phyloP scores from a whole-genome alignment of 2,329 filamentous ascomycete species.

The Hansfordia pulvinata region DNA sequence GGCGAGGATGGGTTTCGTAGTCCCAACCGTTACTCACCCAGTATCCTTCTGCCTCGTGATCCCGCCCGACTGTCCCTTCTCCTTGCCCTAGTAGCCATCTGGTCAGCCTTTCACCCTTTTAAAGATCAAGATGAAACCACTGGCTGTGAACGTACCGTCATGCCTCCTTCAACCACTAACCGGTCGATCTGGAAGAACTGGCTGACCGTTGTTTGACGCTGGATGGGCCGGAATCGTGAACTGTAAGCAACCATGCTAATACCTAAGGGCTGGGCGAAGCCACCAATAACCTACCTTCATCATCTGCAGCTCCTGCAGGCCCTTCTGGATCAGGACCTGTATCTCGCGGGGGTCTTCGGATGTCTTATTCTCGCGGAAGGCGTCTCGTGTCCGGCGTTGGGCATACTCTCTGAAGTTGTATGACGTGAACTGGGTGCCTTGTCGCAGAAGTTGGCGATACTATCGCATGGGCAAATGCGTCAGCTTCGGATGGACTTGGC shows the following conservation, averaged over 20 bases:
- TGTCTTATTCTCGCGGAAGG: slow-evolving; percentile 67
- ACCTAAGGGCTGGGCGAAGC: too few species aligned
- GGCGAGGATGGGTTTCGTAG: too few species aligned
- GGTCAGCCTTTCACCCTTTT: too few species aligned
- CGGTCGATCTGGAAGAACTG: slow-evolving; percentile 89
- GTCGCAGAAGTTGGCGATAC: slow-evolving; percentile 87
- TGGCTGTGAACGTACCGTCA: slow-evolving; percentile 58
- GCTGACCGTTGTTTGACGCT: slow-evolving; percentile 92
- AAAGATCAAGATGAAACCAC: too few species aligned
- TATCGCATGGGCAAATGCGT: slow-evolving; percentile 21
- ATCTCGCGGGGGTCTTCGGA: slow-evolving; percentile 63
- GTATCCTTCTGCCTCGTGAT: slow-evolving; percentile 67
- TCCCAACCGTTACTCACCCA: slow-evolving; percentile 44
- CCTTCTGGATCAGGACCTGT: slow-evolving; percentile 83
- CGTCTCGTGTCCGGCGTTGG: slow-evolving; percentile 76
- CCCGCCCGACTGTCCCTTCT: slow-evolving; percentile 50
- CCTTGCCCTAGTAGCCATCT: slow-evolving; percentile 46
- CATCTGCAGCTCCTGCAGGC: slow-evolving; percentile 71
- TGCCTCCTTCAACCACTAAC: slow-evolving; percentile 82
- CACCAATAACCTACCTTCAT: slow-evolving; percentile 72
- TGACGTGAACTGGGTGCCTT: slow-evolving; percentile 73
- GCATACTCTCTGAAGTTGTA: slow-evolving; percentile 99
- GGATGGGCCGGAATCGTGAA: too few species aligned
- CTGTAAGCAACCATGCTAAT: background rate
- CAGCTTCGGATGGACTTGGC: too few species aligned